These are phyloP conservation scores for Aristolochia contorta DNA, from an alignment of 164 flowering plant genomes.

Conservation along the genomic window DNA sequence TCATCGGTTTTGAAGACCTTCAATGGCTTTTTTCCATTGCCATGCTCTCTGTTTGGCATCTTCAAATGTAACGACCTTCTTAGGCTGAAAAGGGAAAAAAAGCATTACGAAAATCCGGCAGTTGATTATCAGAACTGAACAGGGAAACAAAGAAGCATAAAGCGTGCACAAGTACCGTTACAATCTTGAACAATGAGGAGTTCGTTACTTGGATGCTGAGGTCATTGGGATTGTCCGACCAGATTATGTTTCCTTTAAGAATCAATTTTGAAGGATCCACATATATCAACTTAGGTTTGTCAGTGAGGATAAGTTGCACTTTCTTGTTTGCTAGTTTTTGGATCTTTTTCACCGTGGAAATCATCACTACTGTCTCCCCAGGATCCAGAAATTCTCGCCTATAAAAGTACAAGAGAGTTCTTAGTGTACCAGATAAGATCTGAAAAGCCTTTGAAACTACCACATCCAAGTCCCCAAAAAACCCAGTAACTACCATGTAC, in stretches of 20 bases:
- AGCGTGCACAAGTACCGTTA: slow-evolving; percentile 41
- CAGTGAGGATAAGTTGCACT: slow-evolving; percentile 97
- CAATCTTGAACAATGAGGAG: slow-evolving; percentile 77
- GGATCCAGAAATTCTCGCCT: slow-evolving; percentile 96
- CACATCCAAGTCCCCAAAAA: too few species aligned
- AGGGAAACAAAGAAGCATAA: neutral
- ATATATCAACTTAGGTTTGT: slow-evolving; percentile 86
- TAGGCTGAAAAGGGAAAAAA: slow-evolving; percentile 50
- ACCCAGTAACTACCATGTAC: too few species aligned
- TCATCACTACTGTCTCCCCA: slow-evolving; percentile 95
- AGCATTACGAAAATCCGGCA: neutral
- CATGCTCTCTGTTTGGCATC: slow-evolving; percentile 88
- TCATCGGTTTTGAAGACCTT: slow-evolving; percentile 78
- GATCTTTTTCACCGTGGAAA: slow-evolving; percentile 90
- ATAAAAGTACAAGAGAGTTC: slow-evolving; percentile 7
- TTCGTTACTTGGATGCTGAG: slow-evolving; percentile 70
- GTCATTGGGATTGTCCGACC: slow-evolving; percentile 85
- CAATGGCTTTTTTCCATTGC: slow-evolving; percentile 96
- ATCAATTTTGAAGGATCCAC: slow-evolving; percentile 80
- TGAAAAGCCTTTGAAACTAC: too few species aligned
- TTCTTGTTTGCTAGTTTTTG: slow-evolving; percentile 84
- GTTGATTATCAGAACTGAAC: neutral
- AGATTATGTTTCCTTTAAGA: slow-evolving; percentile 69
- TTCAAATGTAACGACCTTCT: slow-evolving; percentile 81
- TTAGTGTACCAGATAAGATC: too few species aligned